Evolutionary conservation across 352 stramenopile species (phyloP).

Genomic region (Phytophthora ramorum): DNA sequence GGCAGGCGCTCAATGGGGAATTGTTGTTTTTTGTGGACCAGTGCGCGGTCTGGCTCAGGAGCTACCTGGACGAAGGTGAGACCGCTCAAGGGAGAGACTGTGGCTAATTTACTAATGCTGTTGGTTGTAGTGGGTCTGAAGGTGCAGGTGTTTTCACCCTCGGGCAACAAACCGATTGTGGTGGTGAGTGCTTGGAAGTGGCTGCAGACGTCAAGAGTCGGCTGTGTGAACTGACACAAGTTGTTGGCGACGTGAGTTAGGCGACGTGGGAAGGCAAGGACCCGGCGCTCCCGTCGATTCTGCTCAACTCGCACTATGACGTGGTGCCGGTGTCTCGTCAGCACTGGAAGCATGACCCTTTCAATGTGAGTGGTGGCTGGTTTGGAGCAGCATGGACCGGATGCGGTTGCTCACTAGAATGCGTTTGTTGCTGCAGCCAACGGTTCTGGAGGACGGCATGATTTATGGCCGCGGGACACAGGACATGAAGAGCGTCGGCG

Average conservation of each 20-base stretch:
- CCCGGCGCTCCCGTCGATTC: constrained; percentile 80
- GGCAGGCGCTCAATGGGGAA: background rate
- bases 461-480: constrained; percentile 95
- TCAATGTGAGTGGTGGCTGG: constrained; percentile 59
- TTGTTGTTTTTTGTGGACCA: constrained; percentile 10
- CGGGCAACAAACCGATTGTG: constrained; percentile 90
- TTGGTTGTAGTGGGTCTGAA: constrained; percentile 41
- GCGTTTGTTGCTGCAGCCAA: constrained; percentile 44
- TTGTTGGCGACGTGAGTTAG: constrained; percentile 20
- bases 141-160: constrained; percentile 62
- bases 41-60: constrained; percentile 69
- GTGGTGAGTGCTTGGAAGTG: constrained; percentile 51
- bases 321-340: constrained; percentile 92
- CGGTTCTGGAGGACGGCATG: constrained; percentile 85
- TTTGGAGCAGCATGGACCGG: background rate
- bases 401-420: background rate
- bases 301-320: constrained; percentile 98
- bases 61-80: constrained; percentile 59
- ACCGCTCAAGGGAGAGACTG: background rate
- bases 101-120: background rate
- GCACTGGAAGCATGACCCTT: constrained; percentile 93
- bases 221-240: background rate
- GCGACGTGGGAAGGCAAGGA: constrained; percentile 88
- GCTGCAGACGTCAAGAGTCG: background rate
- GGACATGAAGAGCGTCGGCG: constrained; percentile 97